Percentiles rank a stretch among this genome's conserved stretches.
Conservation (phyloP, 768 basidiomycete genomes). For the Kwoniella bestiolae region DNA sequence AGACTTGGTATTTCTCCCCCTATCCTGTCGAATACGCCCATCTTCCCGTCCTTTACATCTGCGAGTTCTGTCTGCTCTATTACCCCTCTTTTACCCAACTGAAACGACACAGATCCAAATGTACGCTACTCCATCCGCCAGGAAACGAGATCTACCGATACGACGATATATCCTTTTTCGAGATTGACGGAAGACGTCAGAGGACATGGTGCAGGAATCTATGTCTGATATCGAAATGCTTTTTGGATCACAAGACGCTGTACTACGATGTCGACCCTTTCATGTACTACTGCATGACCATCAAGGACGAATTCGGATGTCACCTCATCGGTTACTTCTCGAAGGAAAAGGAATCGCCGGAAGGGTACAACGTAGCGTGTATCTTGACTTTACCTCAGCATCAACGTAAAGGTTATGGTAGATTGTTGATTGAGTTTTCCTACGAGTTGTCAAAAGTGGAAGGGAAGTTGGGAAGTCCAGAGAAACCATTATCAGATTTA, state of each 20-base stretch:
- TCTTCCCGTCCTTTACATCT: slow-evolving; percentile 91
- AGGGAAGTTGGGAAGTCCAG: slow-evolving; percentile 91
- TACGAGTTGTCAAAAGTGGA: slow-evolving; percentile 98
- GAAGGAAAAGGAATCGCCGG: slow-evolving; percentile 97
- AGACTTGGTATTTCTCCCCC: slow-evolving; percentile 99
- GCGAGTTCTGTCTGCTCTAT: slow-evolving; percentile 96
- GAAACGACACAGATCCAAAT: slow-evolving; percentile 85
- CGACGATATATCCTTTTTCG: slow-evolving; percentile 95
- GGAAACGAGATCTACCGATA: slow-evolving; percentile 99
- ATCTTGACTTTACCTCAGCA: slow-evolving; percentile 98
- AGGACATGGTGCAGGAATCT: slow-evolving; percentile 95
- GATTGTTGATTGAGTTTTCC: slow-evolving; percentile 94
- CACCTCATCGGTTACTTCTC: slow-evolving; percentile 98
- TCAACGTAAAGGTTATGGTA: slow-evolving; percentile 94
- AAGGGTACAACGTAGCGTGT: slow-evolving; percentile 98
- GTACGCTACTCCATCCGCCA: slow-evolving; percentile 89
- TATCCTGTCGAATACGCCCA: slow-evolving; percentile 99
- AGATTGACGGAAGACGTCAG: slow-evolving; percentile 96
- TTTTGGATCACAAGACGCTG: slow-evolving; percentile 98
- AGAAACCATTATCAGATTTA: slow-evolving; percentile 94
- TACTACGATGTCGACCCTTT: slow-evolving; percentile 99
- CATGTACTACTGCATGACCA: slow-evolving; percentile 99
- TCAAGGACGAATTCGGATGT: slow-evolving; percentile 85
- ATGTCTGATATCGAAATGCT: slow-evolving; percentile 94
- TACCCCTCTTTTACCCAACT: slow-evolving; percentile 91